Conservation (phyloP, 2,329 filamentous ascomycete genomes). For the Fusarium udum region DNA sequence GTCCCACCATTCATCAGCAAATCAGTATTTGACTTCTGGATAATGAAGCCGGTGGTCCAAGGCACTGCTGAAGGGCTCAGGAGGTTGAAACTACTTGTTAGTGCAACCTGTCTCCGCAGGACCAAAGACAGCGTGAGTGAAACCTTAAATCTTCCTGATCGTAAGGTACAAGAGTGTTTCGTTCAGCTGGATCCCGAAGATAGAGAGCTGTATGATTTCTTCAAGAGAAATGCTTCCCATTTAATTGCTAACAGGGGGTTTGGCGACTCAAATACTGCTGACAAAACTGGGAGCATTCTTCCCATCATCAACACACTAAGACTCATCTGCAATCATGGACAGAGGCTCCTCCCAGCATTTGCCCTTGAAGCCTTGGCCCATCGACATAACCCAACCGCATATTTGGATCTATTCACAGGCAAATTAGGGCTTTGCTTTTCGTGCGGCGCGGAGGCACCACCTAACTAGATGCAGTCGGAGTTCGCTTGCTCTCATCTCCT, state of each 20-base stretch:
- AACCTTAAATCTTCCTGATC: neutral
- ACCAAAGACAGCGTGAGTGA: neutral
- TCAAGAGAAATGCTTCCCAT: neutral
- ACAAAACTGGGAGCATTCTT: neutral
- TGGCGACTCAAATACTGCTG: neutral
- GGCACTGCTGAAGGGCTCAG: neutral
- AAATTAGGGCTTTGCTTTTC: neutral
- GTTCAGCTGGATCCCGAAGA: neutral
- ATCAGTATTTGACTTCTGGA: neutral
- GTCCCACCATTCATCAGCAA: neutral
- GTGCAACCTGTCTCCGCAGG: neutral
- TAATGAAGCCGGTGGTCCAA: fast-evolving
- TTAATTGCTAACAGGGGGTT: neutral
- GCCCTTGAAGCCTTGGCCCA: neutral
- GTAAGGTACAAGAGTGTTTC: fast-evolving
- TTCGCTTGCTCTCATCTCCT: neutral
- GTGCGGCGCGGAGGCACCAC: neutral
- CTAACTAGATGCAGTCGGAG: neutral
- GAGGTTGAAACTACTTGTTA: neutral
- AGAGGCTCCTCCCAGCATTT: neutral
- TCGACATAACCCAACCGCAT: fast-evolving
- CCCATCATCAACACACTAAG: neutral
- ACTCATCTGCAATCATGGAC: neutral
- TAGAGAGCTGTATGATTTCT: neutral
- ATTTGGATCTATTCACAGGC: fast-evolving